Percentiles rank a stretch among this genome's conserved stretches.
Conservation (phyloP, 164 flowering plant species). For the Warburgia ugandensis region DNA sequence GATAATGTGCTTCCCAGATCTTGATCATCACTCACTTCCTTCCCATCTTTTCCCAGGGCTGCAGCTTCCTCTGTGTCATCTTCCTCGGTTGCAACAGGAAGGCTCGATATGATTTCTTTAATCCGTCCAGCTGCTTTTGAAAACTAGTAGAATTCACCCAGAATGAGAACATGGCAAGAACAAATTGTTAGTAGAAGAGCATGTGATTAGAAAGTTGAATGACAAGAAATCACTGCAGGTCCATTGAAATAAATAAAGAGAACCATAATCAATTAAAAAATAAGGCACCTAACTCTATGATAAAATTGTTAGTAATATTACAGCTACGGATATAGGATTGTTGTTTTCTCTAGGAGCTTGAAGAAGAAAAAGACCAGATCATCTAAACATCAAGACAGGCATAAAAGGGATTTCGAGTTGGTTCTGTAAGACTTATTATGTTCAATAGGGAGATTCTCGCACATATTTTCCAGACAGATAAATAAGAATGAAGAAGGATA, state of each 20-base stretch:
- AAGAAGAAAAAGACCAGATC: too few relatives aligned
- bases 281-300: too few relatives aligned
- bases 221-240: background rate
- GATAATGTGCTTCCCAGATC: conserved; percentile 15
- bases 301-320: too few relatives aligned
- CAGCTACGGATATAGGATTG: too few relatives aligned
- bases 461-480: too few relatives aligned
- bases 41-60: conserved; percentile 37
- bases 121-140: conserved; percentile 66
- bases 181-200: background rate
- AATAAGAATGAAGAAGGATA: too few relatives aligned
- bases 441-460: too few relatives aligned
- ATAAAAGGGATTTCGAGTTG: too few relatives aligned
- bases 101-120: conserved; percentile 63
- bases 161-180: background rate
- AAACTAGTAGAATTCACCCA: conserved; percentile 36
- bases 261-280: too few relatives aligned
- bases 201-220: background rate
- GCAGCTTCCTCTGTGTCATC: conserved; percentile 79
- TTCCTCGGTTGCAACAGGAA: conserved; percentile 70
- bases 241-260: background rate
- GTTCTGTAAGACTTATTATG: too few relatives aligned
- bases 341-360: too few relatives aligned
- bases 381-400: too few relatives aligned
- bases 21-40: conserved; percentile 10